Base-by-base conservation (phyloP, 148 eudicot genomes). In the Polygonum aviculare region DNA sequence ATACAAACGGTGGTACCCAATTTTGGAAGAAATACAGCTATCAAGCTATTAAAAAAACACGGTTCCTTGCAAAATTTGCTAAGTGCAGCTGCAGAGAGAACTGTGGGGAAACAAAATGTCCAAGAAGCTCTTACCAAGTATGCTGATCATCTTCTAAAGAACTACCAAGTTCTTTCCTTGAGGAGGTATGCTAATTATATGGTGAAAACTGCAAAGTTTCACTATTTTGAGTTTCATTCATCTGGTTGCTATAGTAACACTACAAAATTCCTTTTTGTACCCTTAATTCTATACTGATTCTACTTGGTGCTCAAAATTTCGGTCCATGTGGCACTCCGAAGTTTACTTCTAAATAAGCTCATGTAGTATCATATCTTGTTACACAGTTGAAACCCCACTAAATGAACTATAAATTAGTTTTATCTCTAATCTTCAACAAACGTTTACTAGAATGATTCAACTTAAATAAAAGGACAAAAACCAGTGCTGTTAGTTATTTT, bases 111-210 rank as follows among this genome's bases (percentile, higher is more conserved):
- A 77, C 84, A 83, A 78, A 90, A 92, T 81, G 96, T 86, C 26
- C 98, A 94, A 83, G 98, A 94, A 33, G 95, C 96, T 50, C 89
- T 94, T 22, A 89, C 88, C 57, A 90, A 88, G 78, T 82, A 94
- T 74, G 97, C 92, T 49, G 88, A 79, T 78, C 85, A 84, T 79
- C 85, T 94, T 76, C 83, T 88, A 18, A 90, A 84, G 72, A 94
- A 94, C 79, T 87, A 91, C 77, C 87, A 89, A 80, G 92, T 94
- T 67, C 96, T 94, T 81, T 79, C 98, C 76, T 77, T 94, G 75
- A 90, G 84, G 86, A 90, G 97, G 98, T 92, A 84, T 73, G 44
- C 33, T 77, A 44, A 75, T 59, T 79, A 50, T 16, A 44, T 19
- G 50, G 36, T 52, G 40, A 49, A 45, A 73, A 5, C 8, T 22